These are phyloP conservation scores for Alternaria alternata DNA, from an alignment of 2,329 filamentous ascomycete genomes.

Conservation along the genomic window DNA sequence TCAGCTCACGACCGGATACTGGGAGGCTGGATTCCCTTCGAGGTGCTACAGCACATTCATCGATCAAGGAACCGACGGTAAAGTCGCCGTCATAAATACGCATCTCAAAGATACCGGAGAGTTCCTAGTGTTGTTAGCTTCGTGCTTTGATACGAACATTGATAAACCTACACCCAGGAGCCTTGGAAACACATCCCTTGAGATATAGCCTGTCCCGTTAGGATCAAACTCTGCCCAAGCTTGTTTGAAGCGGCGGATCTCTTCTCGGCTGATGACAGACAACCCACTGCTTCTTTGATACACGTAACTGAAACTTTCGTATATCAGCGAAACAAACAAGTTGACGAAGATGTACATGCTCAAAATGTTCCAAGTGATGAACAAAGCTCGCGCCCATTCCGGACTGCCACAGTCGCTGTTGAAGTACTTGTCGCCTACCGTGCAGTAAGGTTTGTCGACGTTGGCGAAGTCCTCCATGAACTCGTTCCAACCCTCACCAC, in stretches of 20 bases:
- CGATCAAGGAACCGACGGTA: slow-evolving; percentile 84
- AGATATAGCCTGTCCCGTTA: slow-evolving; percentile 88
- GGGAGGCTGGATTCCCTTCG: slow-evolving; percentile 60
- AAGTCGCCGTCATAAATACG: slow-evolving; percentile 92
- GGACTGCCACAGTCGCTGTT: slow-evolving; percentile 91
- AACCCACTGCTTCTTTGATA: slow-evolving; percentile 96
- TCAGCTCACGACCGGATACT: slow-evolving; percentile 51
- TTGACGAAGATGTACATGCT: slow-evolving; percentile 99
- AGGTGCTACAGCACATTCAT: slow-evolving; percentile 74
- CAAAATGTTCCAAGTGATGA: slow-evolving; percentile 97
- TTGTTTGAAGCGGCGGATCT: slow-evolving; percentile 96
- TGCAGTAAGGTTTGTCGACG: slow-evolving; percentile 82
- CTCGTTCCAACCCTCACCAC: slow-evolving; percentile 95
- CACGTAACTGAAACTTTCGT: slow-evolving; percentile 99
- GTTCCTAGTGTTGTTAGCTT: slow-evolving; percentile 61
- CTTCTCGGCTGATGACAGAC: slow-evolving; percentile 87
- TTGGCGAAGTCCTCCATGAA: slow-evolving; percentile 95
- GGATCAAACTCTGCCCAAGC: slow-evolving; percentile 97
- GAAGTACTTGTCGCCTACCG: slow-evolving; percentile 75
- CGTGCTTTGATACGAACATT: neutral
- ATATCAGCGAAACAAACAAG: slow-evolving; percentile 97
- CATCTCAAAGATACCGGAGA: slow-evolving; percentile 97
- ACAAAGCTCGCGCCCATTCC: slow-evolving; percentile 85
- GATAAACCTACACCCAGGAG: slow-evolving; percentile 72
- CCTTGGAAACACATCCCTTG: slow-evolving; percentile 86